Base-by-base conservation (phyloP, 1,284 basidiomycete genomes). In the Austropuccinia psidii region DNA sequence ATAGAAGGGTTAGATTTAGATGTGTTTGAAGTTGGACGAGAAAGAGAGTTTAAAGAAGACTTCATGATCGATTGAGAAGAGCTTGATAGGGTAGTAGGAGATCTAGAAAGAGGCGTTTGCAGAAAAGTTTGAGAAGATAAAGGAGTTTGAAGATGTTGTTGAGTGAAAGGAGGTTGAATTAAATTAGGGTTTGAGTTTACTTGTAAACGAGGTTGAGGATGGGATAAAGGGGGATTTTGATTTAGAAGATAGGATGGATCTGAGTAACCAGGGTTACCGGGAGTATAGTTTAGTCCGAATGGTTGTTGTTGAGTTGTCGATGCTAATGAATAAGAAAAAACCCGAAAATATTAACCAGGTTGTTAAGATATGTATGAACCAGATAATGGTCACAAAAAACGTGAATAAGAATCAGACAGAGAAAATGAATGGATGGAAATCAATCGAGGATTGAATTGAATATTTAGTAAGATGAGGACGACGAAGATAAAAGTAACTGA, bases 1-100 rank as follows among this genome's bases (percentile, higher is more conserved):
- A 81, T 81, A 3, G 81, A 80, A 19, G 80, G 65, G 31, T 77
- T 77, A 62, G 78, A 77, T 61, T 77, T 76, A 19, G 74, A 73
- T 17, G 75, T 73, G 19, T 73, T 68, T 0, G 77, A 41, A 19
- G 4, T 19, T 27, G 29, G 47, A 41, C 65, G 31, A 35, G 31
- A 17, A 4, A 5, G 37, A 27, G 31, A 52, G 29, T 54, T n/a
- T 35, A 24, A 39, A 31, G 41, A n/a, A 19, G 43, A 4, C 41
- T 45, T 37, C 60, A 64, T 64, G 60, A 31, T 64, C 41, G 60
- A 64, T 19, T 19, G 49, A 15, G 65, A 55, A 35, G 50, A 24
- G 33, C 11, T 27, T 24, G 65, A 67, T 35, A 67, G 47, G 8
- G 65, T 52, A 27, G 65, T 67, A 35, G 49, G 49, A 37, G 65